Conservation (phyloP, 169 alveolate genomes). For the Plasmodium vivax region DNA sequence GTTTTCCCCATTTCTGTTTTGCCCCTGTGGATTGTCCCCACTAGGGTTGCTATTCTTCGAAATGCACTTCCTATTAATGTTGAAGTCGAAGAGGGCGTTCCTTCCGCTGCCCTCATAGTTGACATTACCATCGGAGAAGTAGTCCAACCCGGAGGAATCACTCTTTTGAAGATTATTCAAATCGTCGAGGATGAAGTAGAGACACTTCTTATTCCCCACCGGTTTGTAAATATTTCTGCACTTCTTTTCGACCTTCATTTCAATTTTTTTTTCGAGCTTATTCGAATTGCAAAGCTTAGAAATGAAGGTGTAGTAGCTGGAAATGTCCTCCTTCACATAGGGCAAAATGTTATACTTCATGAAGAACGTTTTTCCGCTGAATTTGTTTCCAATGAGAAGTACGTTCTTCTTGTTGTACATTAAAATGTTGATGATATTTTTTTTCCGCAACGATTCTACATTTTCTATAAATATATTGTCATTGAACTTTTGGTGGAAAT, state of each 20-base stretch:
- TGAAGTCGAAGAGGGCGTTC: slow-evolving; percentile 40
- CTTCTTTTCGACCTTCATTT: slow-evolving; percentile 69
- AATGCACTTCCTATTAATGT: slow-evolving; percentile 6
- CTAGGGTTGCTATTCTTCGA: slow-evolving; percentile 1
- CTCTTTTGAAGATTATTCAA: slow-evolving; percentile 56
- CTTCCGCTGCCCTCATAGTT: neutral
- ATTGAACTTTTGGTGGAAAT: slow-evolving; percentile 60
- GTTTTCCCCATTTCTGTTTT: neutral
- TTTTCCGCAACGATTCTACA: slow-evolving; percentile 74
- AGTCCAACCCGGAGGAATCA: neutral
- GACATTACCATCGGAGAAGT: neutral
- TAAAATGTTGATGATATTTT: slow-evolving; percentile 51
- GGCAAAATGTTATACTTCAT: slow-evolving; percentile 73
- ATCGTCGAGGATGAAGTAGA: slow-evolving; percentile 70
- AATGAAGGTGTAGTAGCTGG: slow-evolving; percentile 63
- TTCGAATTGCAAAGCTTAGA: slow-evolving; percentile 59
- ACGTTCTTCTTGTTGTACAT: slow-evolving; percentile 73
- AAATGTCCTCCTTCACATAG: slow-evolving; percentile 62
- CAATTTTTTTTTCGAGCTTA: slow-evolving; percentile 64
- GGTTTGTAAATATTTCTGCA: slow-evolving; percentile 75
- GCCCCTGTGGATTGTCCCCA: neutral
- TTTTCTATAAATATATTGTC: slow-evolving; percentile 71
- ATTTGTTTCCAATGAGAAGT: slow-evolving; percentile 64
- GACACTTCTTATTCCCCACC: slow-evolving; percentile 53
- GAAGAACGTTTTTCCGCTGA: slow-evolving; percentile 74